phyloP scores from a whole-genome alignment of 2,329 filamentous ascomycete species.

The Fusarium subtropicale region DNA sequence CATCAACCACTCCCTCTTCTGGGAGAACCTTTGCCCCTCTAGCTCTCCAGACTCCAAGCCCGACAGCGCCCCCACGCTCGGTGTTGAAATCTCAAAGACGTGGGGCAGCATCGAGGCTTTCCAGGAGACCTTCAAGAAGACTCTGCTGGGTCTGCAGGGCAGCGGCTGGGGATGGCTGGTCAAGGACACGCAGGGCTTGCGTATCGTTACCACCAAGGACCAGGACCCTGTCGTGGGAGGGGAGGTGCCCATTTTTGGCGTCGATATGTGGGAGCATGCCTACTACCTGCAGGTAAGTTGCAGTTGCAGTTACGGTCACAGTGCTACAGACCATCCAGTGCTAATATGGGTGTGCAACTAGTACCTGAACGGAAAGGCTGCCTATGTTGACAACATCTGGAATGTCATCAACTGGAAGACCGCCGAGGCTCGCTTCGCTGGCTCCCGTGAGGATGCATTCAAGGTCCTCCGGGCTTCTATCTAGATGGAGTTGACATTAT shows the following conservation, averaged over 20 bases:
- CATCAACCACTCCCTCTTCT: constrained; percentile 94
- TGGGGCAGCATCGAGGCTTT: constrained; percentile 79
- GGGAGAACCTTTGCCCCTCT: constrained; percentile 80
- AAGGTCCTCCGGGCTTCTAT: constrained; percentile 58
- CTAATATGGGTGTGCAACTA: constrained; percentile 51
- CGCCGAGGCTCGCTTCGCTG: constrained; percentile 70
- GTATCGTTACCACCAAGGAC: constrained; percentile 85
- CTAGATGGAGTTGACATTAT: constrained; percentile 33
- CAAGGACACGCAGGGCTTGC: constrained; percentile 69
- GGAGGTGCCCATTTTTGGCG: constrained; percentile 77
- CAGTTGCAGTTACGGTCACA: not conserved
- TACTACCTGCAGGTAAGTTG: constrained; percentile 81
- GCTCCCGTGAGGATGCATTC: constrained; percentile 60
- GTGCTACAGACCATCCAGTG: not conserved
- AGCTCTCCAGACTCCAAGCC: constrained; percentile 67
- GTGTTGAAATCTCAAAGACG: constrained; percentile 69
- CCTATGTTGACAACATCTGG: constrained; percentile 82
- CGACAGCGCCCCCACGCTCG: constrained; percentile 67
- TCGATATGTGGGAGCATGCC: constrained; percentile 96
- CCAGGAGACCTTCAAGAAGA: constrained; percentile 71
- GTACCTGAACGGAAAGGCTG: constrained; percentile 81
- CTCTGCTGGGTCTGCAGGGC: constrained; percentile 79
- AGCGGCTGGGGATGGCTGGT: constrained; percentile 92
- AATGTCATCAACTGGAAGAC: constrained; percentile 82
- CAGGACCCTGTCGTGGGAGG: constrained; percentile 79